Evolutionary conservation across 306 rosid genomes (phyloP), one percentile per base, ranked within the genome.

Genomic region (Citrullus colocynthis): DNA sequence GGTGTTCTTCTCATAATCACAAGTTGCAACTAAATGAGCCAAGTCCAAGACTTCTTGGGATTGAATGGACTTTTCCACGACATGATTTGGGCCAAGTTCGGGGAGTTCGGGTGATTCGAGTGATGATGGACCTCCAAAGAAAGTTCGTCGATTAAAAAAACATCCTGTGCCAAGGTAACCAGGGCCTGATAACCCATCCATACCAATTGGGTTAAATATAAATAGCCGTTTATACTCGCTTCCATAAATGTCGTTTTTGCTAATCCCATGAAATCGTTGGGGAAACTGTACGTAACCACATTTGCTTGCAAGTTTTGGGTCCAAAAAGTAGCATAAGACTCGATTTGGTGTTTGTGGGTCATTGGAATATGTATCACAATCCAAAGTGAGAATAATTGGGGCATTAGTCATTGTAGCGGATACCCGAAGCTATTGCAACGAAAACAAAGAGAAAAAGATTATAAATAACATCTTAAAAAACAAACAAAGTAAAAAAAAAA

Each of bases 381-480:
- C 86, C 11, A 78, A 14, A 45, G 83, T 84, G 1, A 81, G 72
- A 58, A 85, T 41, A 11, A 87, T 32, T 6, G 90, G 87, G 7
- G 90, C 85, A 57, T 87, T 87, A 16, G 61, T 85, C 85, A 87
- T 83, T 41, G 54, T 13, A 16, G 88, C 87, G 0, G 87, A 87
- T 14, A 87, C 85, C 17, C 87, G 83, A 76, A 87, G 79, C 90
- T 86, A 57, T 34, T 63, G 5, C 17, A 21, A 9, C 1, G 10
- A 21, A 58, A 21, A 20, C 9, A 30, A 32, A 11, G 28, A 60
- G 1, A 16, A 5, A 16, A 51, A 3, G 2, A 14, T 1, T 3
- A 51, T 3, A 52, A 16, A 44, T 10, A 44, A 0, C 13, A 36
- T 36, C 39, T 36, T 44, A 9, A 9, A 9, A 44, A 44, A 44